A percentile compares a stretch with the other conserved stretches of the same genome.
Conservation (phyloP, 768 basidiomycete species). For the Trametes coccinea region DNA sequence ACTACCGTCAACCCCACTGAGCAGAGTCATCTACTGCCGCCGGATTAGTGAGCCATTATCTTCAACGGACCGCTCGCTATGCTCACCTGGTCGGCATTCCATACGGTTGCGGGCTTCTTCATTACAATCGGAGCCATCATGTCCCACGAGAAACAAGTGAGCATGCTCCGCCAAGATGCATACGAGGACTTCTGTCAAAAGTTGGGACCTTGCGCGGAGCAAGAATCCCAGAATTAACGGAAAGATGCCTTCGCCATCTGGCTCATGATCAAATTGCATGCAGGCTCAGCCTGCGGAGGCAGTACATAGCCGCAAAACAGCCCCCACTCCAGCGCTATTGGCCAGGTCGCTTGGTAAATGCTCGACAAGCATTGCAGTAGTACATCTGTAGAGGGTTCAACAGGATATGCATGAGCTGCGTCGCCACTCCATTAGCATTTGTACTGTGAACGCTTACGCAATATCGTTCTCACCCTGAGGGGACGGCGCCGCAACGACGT, state of each 20-base stretch:
- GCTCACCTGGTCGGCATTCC: conserved; percentile 18
- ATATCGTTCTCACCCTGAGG: too few species aligned
- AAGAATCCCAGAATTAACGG: background rate
- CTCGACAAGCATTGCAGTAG: too few species aligned
- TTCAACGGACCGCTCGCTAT: conserved; percentile 4
- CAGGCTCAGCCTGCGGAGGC: too few species aligned
- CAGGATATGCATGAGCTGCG: too few species aligned
- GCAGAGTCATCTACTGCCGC: background rate
- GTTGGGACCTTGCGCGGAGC: background rate
- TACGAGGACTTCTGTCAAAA: background rate
- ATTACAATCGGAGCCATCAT: conserved; percentile 2
- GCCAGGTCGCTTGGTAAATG: too few species aligned
- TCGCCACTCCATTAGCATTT: too few species aligned
- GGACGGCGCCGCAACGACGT: too few species aligned
- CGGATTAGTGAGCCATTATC: conserved; percentile 8
- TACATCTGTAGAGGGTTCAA: too few species aligned
- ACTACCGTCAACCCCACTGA: background rate
- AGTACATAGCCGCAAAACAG: too few species aligned
- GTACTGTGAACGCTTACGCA: too few species aligned
- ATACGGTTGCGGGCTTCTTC: conserved; percentile 15
- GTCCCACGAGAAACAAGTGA: conserved; percentile 7
- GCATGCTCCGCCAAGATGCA: conserved; percentile 2
- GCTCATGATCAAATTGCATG: background rate
- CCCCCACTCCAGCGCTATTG: too few species aligned
- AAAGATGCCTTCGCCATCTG: background rate